Evolutionary conservation across 495 filamentous ascomycete genomes (phyloP).

Genomic region (Penicillium lividum): DNA sequence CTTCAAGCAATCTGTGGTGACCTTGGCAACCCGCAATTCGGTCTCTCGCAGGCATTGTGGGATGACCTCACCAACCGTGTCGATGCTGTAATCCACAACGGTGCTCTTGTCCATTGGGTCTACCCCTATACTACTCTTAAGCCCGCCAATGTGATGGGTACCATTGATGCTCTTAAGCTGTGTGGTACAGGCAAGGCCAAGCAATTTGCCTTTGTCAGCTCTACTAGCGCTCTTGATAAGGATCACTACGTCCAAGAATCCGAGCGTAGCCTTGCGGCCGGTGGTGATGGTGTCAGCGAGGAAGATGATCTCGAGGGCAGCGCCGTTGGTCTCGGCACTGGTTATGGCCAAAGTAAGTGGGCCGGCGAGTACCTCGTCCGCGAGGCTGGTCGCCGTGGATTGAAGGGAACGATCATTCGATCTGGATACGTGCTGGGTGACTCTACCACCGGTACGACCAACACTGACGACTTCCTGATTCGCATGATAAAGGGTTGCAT

Average conservation of each 20-base stretch:
- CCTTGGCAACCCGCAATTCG: conserved; percentile 69
- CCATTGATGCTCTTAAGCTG: conserved; percentile 73
- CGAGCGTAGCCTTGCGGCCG: conserved; percentile 53
- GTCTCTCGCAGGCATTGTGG: conserved; percentile 65
- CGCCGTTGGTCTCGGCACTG: conserved; percentile 67
- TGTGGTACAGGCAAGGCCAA: conserved; percentile 80
- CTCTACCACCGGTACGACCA: conserved; percentile 47
- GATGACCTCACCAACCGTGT: conserved; percentile 61
- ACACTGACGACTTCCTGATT: conserved; percentile 90
- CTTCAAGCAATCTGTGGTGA: conserved; percentile 71
- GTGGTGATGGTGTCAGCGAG: conserved; percentile 59
- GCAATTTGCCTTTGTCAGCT: conserved; percentile 79
- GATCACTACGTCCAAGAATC: conserved; percentile 77
- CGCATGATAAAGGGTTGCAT: conserved; percentile 88
- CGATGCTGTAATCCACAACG: conserved; percentile 88
- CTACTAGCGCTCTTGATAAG: conserved; percentile 80
- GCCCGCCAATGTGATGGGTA: conserved; percentile 77
- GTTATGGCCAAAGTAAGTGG: conserved; percentile 93
- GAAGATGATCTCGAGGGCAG: conserved; percentile 67
- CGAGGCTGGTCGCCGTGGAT: conserved; percentile 75
- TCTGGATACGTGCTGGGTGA: conserved; percentile 78
- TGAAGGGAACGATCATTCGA: conserved; percentile 74
- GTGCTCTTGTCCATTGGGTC: conserved; percentile 87
- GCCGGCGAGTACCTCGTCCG: conserved; percentile 76
- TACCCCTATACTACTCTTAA: conserved; percentile 74